Evolutionary conservation across 1,284 basidiomycete species (phyloP).

Genomic region (Ustilago shanxiensis): DNA sequence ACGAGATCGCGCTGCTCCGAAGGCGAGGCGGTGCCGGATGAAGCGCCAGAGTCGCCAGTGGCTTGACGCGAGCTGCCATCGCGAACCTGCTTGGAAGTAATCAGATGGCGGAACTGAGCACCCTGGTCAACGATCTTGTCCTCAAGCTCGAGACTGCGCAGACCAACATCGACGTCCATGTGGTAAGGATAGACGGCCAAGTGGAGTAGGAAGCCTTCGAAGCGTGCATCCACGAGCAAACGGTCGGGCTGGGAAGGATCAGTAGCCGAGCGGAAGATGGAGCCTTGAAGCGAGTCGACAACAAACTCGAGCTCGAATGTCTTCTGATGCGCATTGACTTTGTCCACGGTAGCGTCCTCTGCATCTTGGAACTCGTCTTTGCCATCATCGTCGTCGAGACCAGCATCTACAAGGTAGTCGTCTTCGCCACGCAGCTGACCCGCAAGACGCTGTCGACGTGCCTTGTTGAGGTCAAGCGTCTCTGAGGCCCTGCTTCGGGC

Average conservation of each 20-base stretch:
- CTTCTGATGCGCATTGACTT: slow-evolving; percentile 78
- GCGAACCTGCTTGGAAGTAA: slow-evolving; percentile 77
- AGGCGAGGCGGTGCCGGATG: slow-evolving; percentile 33
- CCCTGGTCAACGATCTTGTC: slow-evolving; percentile 78
- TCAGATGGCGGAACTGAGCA: slow-evolving; percentile 75
- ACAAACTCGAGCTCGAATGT: slow-evolving; percentile 89
- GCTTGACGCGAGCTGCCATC: slow-evolving; percentile 53
- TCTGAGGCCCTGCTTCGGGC: slow-evolving; percentile 32
- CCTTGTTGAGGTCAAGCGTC: slow-evolving; percentile 59
- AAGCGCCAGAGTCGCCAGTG: slow-evolving; percentile 36
- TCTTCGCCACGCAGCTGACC: slow-evolving; percentile 63
- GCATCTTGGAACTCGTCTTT: slow-evolving; percentile 63
- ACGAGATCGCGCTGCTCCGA: slow-evolving; percentile 76
- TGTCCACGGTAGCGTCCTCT: slow-evolving; percentile 62
- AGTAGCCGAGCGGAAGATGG: slow-evolving; percentile 79
- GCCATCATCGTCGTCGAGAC: slow-evolving; percentile 49
- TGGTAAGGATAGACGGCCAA: slow-evolving; percentile 72
- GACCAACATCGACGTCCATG: slow-evolving; percentile 86
- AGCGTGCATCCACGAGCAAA: slow-evolving; percentile 81
- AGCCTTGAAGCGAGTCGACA: slow-evolving; percentile 87
- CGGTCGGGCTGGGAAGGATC: slow-evolving; percentile 76
- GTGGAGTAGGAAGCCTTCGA: slow-evolving; percentile 78
- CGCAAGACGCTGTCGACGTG: slow-evolving; percentile 54
- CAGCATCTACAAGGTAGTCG: slow-evolving; percentile 59
- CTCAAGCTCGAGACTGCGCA: slow-evolving; percentile 76